A percentile compares a stretch with the other conserved stretches of the same genome.
phyloP scores from a whole-genome alignment of 1,284 basidiomycete genomes.

The Ceratobasidium sp. region DNA sequence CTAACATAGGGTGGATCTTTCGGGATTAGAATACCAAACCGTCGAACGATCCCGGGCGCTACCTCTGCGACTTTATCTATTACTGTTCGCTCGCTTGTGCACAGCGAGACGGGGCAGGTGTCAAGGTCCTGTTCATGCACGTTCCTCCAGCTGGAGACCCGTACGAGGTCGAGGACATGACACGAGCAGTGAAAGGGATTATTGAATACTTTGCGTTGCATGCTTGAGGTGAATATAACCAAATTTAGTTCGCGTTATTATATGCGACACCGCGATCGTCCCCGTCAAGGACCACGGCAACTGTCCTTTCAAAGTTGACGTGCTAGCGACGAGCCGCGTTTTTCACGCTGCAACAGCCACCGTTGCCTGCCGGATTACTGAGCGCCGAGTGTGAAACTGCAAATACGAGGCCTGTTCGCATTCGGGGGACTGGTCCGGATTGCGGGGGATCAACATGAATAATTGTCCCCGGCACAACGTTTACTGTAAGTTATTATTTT shows the following conservation, averaged over 20 bases:
- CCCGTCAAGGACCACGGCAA: neutral
- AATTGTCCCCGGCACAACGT: no score
- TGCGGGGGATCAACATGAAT: no score
- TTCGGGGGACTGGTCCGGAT: no score
- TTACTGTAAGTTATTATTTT: no score
- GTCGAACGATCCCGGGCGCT: slow-evolving; percentile 79
- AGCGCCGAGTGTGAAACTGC: no score
- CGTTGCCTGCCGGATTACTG: neutral
- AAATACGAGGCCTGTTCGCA: no score
- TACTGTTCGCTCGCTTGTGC: slow-evolving; percentile 74
- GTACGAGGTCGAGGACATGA: slow-evolving; percentile 69
- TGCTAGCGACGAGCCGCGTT: slow-evolving; percentile 2
- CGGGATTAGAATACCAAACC: slow-evolving; percentile 64
- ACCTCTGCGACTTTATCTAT: slow-evolving; percentile 80
- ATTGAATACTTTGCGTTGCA: slow-evolving; percentile 22
- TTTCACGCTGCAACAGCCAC: neutral
- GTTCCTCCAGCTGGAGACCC: slow-evolving; percentile 73
- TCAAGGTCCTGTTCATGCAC: slow-evolving; percentile 75
- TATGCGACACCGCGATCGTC: neutral
- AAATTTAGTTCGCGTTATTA: neutral
- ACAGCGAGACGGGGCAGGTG: slow-evolving; percentile 63
- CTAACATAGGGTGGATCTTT: neutral
- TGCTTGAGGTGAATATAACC: neutral
- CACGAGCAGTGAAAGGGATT: slow-evolving; percentile 61
- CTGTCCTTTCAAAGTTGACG: slow-evolving; percentile 1